Base-by-base conservation (phyloP, 306 rosid species). In the Sindora glabra region DNA sequence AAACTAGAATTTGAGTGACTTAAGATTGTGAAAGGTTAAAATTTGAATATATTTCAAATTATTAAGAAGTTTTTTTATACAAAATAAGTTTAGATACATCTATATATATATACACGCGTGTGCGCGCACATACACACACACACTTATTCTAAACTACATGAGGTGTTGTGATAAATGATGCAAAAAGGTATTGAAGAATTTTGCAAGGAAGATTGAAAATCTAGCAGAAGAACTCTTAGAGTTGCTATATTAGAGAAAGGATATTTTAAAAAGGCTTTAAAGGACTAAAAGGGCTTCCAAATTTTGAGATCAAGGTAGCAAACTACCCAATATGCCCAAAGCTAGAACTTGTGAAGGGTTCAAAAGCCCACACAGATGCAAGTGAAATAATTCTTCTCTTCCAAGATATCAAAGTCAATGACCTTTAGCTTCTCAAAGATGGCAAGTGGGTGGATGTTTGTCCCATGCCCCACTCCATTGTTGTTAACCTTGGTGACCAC, bases 361-460 rank as follows among this genome's bases (percentile, higher is more conserved):
- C 77, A 47, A 59, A 83, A 10, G 83, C 87, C n/a, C 87, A 81
- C 76, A 81, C 87, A 49, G 87, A 77, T 33, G 86, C 86, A 11
- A 83, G 86, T 1, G 86, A 83, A 16, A 50, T 81, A 47, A 77
- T 81, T 70, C 70, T 81, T 1, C 79, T 81, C 42, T 83, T 83
- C 65, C 90, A 83, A 55, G 90, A 80, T 5, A 79, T 80, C 77
- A 83, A 77, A 68, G 90, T 83, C 45, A 71, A 81, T 24, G 90
- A 84, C 23, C 81, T 83, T 19, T 86, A 83, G 55, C 75, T 83
- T 18, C 86, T 77, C 30, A 83, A 80, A 39, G 86, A 77, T 4
- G 86, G 70, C 8, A 14, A 62, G 13, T 83, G 89, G 89, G 42
- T 83, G 4, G 83, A 80, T 52, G 89, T 83, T 2, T 86, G 86